phyloP scores from a whole-genome alignment of 768 basidiomycete species.

The Leccinum rimulosum region DNA sequence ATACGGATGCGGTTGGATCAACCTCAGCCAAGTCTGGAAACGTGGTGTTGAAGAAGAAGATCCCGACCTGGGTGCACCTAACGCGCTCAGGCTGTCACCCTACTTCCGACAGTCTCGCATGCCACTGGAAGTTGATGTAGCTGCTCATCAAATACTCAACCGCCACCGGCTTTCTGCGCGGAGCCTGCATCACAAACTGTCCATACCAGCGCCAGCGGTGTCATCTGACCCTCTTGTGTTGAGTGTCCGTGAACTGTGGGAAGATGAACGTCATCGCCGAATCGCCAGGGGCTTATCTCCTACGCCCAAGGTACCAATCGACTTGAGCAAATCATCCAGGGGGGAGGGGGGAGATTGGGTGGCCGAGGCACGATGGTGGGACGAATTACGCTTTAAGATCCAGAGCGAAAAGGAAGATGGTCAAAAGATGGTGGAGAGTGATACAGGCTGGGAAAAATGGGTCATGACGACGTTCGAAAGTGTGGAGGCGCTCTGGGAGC shows the following conservation, averaged over 20 bases:
- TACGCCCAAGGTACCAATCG: constrained; percentile 69
- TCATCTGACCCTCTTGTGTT: constrained; percentile 74
- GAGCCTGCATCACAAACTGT: constrained; percentile 60
- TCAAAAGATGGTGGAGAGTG: constrained; percentile 21
- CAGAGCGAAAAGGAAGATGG: constrained; percentile 40
- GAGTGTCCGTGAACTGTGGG: constrained; percentile 93
- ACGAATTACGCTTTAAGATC: constrained; percentile 63
- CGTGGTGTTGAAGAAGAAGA: constrained; percentile 40
- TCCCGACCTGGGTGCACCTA: constrained; percentile 8
- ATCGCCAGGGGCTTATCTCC: constrained; percentile 63
- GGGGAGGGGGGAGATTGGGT: constrained; percentile 62
- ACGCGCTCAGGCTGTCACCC: constrained; percentile 48
- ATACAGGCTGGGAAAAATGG: constrained; percentile 61
- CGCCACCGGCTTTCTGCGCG: constrained; percentile 63
- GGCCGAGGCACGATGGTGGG: constrained; percentile 74
- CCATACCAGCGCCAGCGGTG: constrained; percentile 53
- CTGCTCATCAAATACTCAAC: constrained; percentile 83
- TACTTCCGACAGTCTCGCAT: constrained; percentile 64
- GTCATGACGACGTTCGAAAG: constrained; percentile 91
- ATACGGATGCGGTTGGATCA: constrained; percentile 90
- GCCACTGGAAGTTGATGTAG: constrained; percentile 81
- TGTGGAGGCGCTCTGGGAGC: constrained; percentile 82
- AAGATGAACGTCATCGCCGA: constrained; percentile 85
- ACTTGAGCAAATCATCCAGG: constrained; percentile 63
- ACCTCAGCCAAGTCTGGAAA: constrained; percentile 65